Evolutionary conservation across 768 basidiomycete genomes (phyloP), one percentile per base, ranked within the genome.

Genomic region (Suillus luteus): DNA sequence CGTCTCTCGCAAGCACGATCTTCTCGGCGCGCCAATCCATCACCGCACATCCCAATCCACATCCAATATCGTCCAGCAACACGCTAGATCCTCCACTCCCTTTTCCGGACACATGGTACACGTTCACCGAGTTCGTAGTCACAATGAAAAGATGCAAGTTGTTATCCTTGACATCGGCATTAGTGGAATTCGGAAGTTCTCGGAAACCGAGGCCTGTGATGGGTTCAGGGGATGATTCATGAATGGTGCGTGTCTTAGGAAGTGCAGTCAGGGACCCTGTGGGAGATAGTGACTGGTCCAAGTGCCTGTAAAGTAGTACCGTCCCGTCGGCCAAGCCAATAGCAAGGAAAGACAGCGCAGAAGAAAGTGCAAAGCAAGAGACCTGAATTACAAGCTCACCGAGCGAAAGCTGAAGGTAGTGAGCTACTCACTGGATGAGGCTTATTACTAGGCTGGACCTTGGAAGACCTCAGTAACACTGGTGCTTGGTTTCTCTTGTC

Each of bases 291-390:
- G 95, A 95, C 72, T 98, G 95, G 73, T 96, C 90, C 22, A 98
- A 81, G 71, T 98, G 93, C 8, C 93, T 87, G 73, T 93, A 96
- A 17, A 97, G 81, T 10, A 99, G 82, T 17, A 97, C 96, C 0
- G 92, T 92, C 31, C 97, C 97, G 71, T 98, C 96, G 7, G 89
- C 95, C n/a, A 99, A 85, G 15, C 96, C 97, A 46, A 99, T 85
- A 7, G 96, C 90, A 31, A 99, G 86, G 73, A 95, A 92, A 0
- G 92, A 86, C 4, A 97, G 81, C 19, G 84, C 83, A 7, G 86
- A 78, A 0, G 96, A 91, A 24, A 95, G 79, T 0, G 95, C 92
- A 48, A 97, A 79, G 1, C 90, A 85, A 2, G 93, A 88, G 12
- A 96, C 87, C 86, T 92, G 57, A 57, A 8, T 37, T 58, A 55